These are phyloP conservation scores for Priceomyces fermenticarens DNA, from an alignment of 805 yeast species.

Conservation along the genomic window DNA sequence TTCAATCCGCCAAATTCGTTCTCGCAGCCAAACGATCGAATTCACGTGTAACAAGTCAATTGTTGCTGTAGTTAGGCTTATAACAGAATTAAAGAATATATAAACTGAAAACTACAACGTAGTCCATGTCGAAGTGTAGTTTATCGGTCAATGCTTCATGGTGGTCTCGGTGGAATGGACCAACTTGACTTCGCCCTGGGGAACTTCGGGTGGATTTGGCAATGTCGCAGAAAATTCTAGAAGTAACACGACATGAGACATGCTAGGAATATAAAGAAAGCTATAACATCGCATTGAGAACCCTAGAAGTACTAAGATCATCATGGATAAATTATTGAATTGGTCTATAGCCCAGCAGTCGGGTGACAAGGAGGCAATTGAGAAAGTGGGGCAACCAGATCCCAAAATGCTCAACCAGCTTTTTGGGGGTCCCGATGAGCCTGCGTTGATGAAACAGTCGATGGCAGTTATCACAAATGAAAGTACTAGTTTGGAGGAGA, in stretches of 20 bases:
- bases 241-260: slow-evolving; percentile 1
- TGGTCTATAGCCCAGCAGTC: slow-evolving; percentile 87
- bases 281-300: too few relatives aligned
- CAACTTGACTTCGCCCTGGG: too few relatives aligned
- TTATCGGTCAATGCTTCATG: too few relatives aligned
- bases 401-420: slow-evolving; percentile 76
- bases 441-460: slow-evolving; percentile 79
- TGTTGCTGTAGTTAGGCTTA: too few relatives aligned
- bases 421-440: slow-evolving; percentile 81
- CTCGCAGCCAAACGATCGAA: too few relatives aligned
- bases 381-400: slow-evolving; percentile 66
- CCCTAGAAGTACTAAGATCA: too few relatives aligned
- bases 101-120: too few relatives aligned
- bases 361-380: slow-evolving; percentile 66
- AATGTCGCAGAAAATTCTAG: slow-evolving; percentile 7
- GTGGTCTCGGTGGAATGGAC: too few relatives aligned
- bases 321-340: slow-evolving; percentile 84
- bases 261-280: not conserved
- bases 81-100: too few relatives aligned
- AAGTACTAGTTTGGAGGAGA: slow-evolving; percentile 59
- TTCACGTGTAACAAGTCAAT: too few relatives aligned
- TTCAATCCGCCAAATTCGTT: slow-evolving; percentile 4
- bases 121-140: too few relatives aligned
- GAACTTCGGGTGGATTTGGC: too few relatives aligned
- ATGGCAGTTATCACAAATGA: slow-evolving; percentile 57